Evolutionary conservation across 164 flowering plant genomes (phyloP), one percentile per base, ranked within the genome.

Genomic region (Tetracentron sinense): DNA sequence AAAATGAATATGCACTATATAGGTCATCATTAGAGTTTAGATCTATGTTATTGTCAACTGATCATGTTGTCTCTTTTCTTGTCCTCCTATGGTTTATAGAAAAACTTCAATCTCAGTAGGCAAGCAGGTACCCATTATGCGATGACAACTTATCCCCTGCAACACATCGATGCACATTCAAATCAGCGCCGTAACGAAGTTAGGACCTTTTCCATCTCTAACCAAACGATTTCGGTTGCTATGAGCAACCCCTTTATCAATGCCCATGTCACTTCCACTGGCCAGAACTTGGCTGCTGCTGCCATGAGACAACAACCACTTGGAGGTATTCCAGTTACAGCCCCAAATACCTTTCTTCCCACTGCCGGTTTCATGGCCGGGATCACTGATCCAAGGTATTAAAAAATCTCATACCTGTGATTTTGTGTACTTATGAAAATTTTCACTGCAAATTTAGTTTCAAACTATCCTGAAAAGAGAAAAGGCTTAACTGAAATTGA

Each of bases 321-420:
- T 54, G 85, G 88, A 52, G 90, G 84, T 61, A 59, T 74, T 71
- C 83, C 85, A 2, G 66, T 77, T 15, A 49, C 78, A 10, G 51
- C 77, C 50, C 56, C 80, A 14, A 58, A 68, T 44, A 33, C 76
- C 16, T 21, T 67, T 66, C 23, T 63, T 59, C 78, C 80, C 3
- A 42, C 76, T 28, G 27, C 58, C 44, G 72, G 74, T 19, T 65
- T 77, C 46, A 35, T 75, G 52, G 71, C 73, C 19, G 82, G 82
- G 21, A 42, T 59, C n/a, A 65, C 79, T 46, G 84, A 85, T 47
- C 77, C 74, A 35, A 67, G 90, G 92, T 86, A 77, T 58, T 56
- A 23, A 47, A 20, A 21, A 1, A n/a, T 29, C 38, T 38, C 21
- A 7, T 53, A 17, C 44, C 8, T 3, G 21, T 44, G 19, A 56